Evolutionary conservation across 2,329 filamentous ascomycete species (phyloP), one percentile per base, ranked within the genome.

Genomic region (Camillea tinctor): DNA sequence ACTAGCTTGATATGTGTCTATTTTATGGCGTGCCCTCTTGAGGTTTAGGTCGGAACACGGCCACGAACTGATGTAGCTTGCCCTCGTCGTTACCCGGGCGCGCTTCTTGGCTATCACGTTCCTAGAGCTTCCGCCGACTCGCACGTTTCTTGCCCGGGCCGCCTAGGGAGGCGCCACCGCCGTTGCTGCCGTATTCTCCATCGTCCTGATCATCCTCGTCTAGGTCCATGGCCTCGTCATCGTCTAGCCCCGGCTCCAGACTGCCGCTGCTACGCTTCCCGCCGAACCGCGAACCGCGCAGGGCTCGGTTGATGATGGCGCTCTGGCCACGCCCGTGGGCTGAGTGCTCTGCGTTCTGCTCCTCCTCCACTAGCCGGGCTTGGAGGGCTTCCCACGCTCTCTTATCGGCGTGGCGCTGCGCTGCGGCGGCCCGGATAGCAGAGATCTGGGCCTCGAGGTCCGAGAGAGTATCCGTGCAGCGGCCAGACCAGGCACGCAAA

Each of bases 401-500:
- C 54, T 82, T 79, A 53, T 84, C 81, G 11, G 73, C 78, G 49
- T 84, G 81, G 17, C 86, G 80, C 53, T 76, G 74, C 24, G 79
- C 76, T 1, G 90, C 89, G 1, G 81, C 78, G 1, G 75, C 74
- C 66, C 85, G 88, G 62, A 97, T 87, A 30, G 76, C 79, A 15
- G 80, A 80, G 58, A 96, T 90, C 73, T 96, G 89, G 1, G 79
- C 78, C 64, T 97, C 92, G 3, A 99, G 84, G 26, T 90, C 89
- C 0, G 76, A 78, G 1, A 97, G 85, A 1, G 92, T 91, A 3
- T 81, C 77, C 5, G 86, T 84, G 79, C 94, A 98, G 60, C 93
- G 87, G n/a, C 76, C 79, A 56, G 89, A 87, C 94, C 94, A 99
- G 58, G 83, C 82, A 26, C 82, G 80, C 11, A 99, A 83, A 13